These are phyloP conservation scores for Candida pseudofarinosa DNA, from an alignment of 805 yeast genomes.

Conservation along the genomic window DNA sequence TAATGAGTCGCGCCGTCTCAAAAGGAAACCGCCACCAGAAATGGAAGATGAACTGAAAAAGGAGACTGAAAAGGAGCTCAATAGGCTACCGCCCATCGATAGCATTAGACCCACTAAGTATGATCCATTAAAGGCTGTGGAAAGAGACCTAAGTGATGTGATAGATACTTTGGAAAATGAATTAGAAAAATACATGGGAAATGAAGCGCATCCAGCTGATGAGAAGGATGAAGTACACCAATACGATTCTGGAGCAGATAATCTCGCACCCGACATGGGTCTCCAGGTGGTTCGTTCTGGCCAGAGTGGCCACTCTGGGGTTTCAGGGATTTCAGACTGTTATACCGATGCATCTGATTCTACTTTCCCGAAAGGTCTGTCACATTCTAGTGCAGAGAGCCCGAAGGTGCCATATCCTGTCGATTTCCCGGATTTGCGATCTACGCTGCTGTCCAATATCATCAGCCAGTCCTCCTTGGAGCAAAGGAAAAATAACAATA, in stretches of 20 bases:
- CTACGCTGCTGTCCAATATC: not conserved
- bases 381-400: not conserved
- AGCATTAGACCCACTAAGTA: not conserved
- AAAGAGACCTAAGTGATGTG: slow-evolving; percentile 15
- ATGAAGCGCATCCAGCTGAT: not conserved
- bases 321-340: too few species aligned
- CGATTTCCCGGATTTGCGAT: not conserved
- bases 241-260: not conserved
- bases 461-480: not conserved
- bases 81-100: slow-evolving; percentile 1
- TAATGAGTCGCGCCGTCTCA: not conserved
- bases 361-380: not conserved
- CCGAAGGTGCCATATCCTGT: not conserved
- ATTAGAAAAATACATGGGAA: slow-evolving; percentile 15
- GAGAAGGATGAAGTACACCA: not conserved
- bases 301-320: not conserved
- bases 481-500: not conserved
- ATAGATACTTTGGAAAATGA: slow-evolving; percentile 21
- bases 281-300: not conserved
- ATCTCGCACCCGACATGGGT: not conserved
- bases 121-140: not conserved
- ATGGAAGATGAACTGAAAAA: slow-evolving; percentile 1
- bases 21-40: slow-evolving; percentile 9
- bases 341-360: not conserved
- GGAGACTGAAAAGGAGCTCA: not conserved